Evolutionary conservation across 371 early-diverging fungal genomes (phyloP).

Genomic region (Umbelopsis sp.): DNA sequence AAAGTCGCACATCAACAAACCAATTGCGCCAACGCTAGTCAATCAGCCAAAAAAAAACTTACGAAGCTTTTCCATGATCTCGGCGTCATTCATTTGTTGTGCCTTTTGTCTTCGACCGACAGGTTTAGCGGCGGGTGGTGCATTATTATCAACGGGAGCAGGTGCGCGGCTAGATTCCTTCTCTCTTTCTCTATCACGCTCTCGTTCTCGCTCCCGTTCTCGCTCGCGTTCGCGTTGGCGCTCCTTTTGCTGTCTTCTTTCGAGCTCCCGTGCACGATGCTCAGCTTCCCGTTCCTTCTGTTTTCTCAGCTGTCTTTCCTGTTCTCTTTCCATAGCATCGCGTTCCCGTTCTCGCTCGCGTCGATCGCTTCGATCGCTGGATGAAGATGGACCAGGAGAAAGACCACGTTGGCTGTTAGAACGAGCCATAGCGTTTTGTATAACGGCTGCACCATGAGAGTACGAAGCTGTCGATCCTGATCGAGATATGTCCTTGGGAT

Average conservation of each 20-base stretch:
- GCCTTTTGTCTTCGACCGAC: conserved; percentile 36
- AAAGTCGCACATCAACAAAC: neutral
- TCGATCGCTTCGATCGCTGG: conserved; percentile 2
- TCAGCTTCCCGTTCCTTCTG: conserved; percentile 12
- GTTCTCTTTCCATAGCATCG: neutral
- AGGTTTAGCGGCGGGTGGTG: neutral
- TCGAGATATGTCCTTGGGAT: conserved; percentile 1
- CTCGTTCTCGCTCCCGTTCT: conserved; percentile 19
- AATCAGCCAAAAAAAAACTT: conserved; percentile 21
- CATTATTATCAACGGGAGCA: neutral
- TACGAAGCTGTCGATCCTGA: conserved; percentile 2
- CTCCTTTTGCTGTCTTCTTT: conserved; percentile 15
- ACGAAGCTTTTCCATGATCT: conserved; percentile 87
- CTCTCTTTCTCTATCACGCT: conserved; percentile 15
- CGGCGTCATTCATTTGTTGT: conserved; percentile 78
- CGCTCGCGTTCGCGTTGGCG: conserved; percentile 11
- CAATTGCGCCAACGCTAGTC: neutral
- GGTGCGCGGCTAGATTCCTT: conserved; percentile 4
- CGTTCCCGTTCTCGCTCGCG: conserved; percentile 4
- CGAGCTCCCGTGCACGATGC: conserved; percentile 6
- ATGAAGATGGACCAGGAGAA: neutral
- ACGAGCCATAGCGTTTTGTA: conserved; percentile 14
- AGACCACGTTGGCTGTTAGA: conserved; percentile 10
- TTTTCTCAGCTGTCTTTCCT: conserved; percentile 7
- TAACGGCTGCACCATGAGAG: neutral